Base-by-base conservation (phyloP, 2,329 filamentous ascomycete genomes). In the Sphaerulina musiva region DNA sequence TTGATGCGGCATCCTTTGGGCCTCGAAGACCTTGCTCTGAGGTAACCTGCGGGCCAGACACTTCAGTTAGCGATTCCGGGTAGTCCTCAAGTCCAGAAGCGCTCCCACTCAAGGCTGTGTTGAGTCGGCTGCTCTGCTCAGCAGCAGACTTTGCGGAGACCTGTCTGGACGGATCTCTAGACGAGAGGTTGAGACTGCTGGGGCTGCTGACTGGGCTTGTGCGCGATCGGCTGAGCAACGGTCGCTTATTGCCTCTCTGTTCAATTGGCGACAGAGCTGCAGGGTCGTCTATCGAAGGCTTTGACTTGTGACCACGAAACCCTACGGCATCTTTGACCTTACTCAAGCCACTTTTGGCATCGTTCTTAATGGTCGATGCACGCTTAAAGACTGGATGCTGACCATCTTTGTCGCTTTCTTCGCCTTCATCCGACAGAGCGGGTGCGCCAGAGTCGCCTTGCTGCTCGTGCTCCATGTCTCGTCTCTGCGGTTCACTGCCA, bases 251-350 rank as follows among this genome's bases (percentile, higher is more conserved):
- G 6, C 52, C 40, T 46, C 51, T 53, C 7, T 62, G 61, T 23
- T 67, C 64, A 4, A 59, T 53, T 8, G 62, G 63, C 43, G 62
- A 60, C 23, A 40, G 52, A 9, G 59, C 55, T 23, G 53, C 49
- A 36, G 52, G 41, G 6, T 67, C 67, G 23, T 66, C 65, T 8
- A 62, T 54, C 26, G 69, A 68, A 7, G 70, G 68, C 54, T 69
- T 72, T 1, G 68, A 65, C 10, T 68, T 75, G 34, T 68, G 66
- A 10, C 68, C 69, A 20, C 73, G 70, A 36, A 74, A 66, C 34
- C 88, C 87, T 36, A 95, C 86, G 2, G 84, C 89, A 66, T 92
- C 89, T 66, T 91, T 91, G 68, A 96, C 90, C 36, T 88, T 84
- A 1, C 87, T 87, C 53, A 95, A 79, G 0, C 90, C 89, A 53